Conservation (phyloP, 106 monocot genomes). For the Phalaenopsis aphrodite region DNA sequence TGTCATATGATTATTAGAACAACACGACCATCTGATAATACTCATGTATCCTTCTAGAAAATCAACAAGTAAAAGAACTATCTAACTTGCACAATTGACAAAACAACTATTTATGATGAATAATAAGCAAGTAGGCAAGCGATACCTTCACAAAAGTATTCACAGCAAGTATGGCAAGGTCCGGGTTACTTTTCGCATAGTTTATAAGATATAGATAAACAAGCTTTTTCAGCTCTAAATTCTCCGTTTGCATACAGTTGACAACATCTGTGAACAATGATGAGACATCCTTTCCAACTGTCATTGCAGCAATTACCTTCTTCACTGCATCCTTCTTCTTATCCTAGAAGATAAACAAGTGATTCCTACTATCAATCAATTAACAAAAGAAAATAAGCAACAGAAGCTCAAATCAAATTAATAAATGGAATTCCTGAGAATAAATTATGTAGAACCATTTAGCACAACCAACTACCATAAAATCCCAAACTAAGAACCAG, state of each 20-base stretch:
- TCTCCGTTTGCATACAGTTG: slow-evolving; percentile 99
- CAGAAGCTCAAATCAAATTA: slow-evolving; percentile 2
- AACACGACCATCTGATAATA: not conserved
- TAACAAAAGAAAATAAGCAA: slow-evolving; percentile 3
- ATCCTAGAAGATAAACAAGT: slow-evolving; percentile 42
- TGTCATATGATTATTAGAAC: not conserved
- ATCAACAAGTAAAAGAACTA: not conserved
- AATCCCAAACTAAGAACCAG: not conserved
- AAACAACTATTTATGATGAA: not conserved
- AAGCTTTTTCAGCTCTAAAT: slow-evolving; percentile 96
- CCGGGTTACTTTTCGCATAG: slow-evolving; percentile 99
- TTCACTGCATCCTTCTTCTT: slow-evolving; percentile 99
- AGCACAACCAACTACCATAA: not conserved
- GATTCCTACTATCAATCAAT: slow-evolving; percentile 4
- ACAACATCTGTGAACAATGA: slow-evolving; percentile 98
- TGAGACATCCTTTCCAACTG: slow-evolving; percentile 99
- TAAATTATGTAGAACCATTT: not conserved
- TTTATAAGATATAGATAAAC: slow-evolving; percentile 99
- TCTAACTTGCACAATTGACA: not conserved
- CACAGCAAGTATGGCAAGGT: slow-evolving; percentile 96
- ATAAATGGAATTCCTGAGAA: not conserved
- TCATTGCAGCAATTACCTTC: slow-evolving; percentile 99
- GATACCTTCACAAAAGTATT: slow-evolving; percentile 98
- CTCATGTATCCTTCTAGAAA: not conserved
- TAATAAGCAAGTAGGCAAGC: not conserved